Conservation (phyloP, 176 grass and related monocot genomes). For the Hyparrhenia diplandra region DNA sequence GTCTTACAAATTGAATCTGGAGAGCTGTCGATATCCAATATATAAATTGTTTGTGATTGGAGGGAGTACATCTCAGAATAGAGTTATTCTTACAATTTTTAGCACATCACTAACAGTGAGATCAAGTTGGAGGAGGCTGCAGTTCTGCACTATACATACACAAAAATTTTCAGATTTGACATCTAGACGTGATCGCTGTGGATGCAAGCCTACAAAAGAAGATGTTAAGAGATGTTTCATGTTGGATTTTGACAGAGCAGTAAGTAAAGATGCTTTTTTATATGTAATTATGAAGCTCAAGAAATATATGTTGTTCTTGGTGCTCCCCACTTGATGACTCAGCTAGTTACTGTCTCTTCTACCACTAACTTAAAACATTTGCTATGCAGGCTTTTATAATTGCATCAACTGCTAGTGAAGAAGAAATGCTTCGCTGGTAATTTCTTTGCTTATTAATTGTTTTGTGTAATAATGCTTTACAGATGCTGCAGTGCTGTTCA, state of each 20-base stretch:
- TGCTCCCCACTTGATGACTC: not conserved
- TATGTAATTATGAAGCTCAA: conserved; percentile 4
- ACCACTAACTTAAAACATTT: conserved; percentile 19
- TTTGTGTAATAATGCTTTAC: not conserved
- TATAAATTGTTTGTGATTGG: not conserved
- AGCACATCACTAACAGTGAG: conserved; percentile 44
- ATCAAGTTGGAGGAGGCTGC: conserved; percentile 93
- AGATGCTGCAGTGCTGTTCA: not conserved
- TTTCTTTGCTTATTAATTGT: not conserved
- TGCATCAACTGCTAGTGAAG: conserved; percentile 91
- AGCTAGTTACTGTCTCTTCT: not conserved
- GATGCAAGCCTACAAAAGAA: conserved; percentile 91
- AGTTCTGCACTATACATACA: conserved; percentile 94
- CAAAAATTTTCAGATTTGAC: conserved; percentile 97
- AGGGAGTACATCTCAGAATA: too few species aligned
- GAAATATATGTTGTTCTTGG: not conserved
- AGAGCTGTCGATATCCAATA: too few species aligned
- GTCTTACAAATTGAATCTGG: too few species aligned
- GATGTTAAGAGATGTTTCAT: conserved; percentile 99
- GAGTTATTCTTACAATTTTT: conserved; percentile 14
- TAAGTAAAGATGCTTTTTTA: conserved; percentile 53
- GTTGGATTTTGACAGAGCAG: conserved; percentile 95
- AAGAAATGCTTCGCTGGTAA: conserved; percentile 98
- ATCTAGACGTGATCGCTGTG: conserved; percentile 92
- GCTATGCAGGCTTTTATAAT: conserved; percentile 89